Base-by-base conservation (phyloP, 169 alveolate genomes). In the Ophryocystis elektroscirrha region DNA sequence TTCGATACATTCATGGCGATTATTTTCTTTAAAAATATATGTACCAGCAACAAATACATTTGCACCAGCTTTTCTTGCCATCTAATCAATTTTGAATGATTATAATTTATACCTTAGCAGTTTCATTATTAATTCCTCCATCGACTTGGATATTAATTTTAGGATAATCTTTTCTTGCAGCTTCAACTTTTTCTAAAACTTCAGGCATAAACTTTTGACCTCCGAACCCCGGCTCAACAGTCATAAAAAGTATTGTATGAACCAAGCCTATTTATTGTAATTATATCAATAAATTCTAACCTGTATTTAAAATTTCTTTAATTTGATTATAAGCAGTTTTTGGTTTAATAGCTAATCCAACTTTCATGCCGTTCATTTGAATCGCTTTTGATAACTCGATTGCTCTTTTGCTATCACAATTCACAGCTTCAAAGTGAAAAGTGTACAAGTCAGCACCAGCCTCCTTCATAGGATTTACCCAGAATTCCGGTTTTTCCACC, bases 211-310 rank as follows among this genome's bases (percentile, higher is more conserved):
- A 81, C 30, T 53, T 61, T 36, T 81, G 84, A 16, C 91, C 91
- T 15, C 88, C 87, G 57, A 81, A 81, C 32, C 91, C 91, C 4
- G 91, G 91, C 60, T 81, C 86, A 9, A 81, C 91, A 16, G 91
- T 76, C 91, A 81, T 81, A 53, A 78, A 64, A 56, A 78, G 66
- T 16, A 76, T 60, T 65, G 75, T 52, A 56, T 75, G 75, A 28
- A 77, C 48, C 32, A 65, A 39, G 18, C 57, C 59, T n/a, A n/a
- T n/a, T n/a, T n/a, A n/a, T n/a, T n/a, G n/a, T n/a, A n/a, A n/a
- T n/a, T n/a, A n/a, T n/a, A n/a, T n/a, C n/a, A n/a, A n/a, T n/a
- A n/a, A n/a, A n/a, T n/a, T n/a, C n/a, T n/a, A n/a, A n/a, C n/a
- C n/a, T 41, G 59, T 41, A 30, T 56, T 70, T 27, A 54, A 48